phyloP scores from a whole-genome alignment of 352 stramenopile genomes.

The Phytopythium sindhum region DNA sequence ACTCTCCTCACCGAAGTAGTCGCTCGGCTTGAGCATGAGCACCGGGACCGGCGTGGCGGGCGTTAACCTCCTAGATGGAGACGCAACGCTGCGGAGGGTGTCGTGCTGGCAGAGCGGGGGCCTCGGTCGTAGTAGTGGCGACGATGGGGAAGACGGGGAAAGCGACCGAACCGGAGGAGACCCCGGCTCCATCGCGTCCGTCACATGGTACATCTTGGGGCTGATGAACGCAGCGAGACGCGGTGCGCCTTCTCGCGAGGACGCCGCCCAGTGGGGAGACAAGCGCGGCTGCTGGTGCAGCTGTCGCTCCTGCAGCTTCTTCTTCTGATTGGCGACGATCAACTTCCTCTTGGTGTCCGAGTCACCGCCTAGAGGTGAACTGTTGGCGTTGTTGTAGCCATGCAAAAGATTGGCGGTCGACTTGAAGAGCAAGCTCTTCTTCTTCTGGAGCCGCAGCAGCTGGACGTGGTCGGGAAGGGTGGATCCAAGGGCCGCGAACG shows the following conservation, averaged over 20 bases:
- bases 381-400: neutral
- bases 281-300: constrained; percentile 1
- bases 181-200: neutral
- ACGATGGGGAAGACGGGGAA: neutral
- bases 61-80: neutral
- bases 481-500: neutral
- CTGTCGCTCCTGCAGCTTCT: neutral
- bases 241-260: neutral
- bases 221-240: neutral
- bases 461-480: neutral
- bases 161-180: neutral
- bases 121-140: neutral
- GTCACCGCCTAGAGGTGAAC: no score
- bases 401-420: neutral
- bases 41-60: constrained; percentile 24
- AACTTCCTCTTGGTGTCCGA: neutral
- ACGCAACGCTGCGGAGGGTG: constrained; percentile 1
- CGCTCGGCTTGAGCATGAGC: constrained; percentile 40
- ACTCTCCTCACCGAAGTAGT: constrained; percentile 66
- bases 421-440: constrained; percentile 4
- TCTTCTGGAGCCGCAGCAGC: neutral
- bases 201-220: neutral
- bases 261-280: neutral
- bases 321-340: neutral
- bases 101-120: neutral